Conservation (phyloP, 2,329 filamentous ascomycete genomes). For the Spiromastix sp. region DNA sequence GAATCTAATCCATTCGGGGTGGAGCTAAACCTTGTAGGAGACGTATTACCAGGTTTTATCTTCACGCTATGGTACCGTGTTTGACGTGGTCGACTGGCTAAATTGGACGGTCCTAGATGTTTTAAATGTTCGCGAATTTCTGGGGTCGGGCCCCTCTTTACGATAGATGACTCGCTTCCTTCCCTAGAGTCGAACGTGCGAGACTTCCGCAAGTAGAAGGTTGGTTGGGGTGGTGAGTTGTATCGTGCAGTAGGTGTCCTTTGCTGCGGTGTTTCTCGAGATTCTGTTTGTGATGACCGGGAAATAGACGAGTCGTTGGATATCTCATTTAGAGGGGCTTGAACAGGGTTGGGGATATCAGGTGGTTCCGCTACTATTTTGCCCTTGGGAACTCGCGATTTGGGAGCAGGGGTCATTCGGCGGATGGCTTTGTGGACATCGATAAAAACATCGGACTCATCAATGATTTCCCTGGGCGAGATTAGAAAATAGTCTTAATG, state of each 20-base stretch:
- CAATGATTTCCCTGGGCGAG: constrained; percentile 76
- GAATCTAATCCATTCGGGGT: constrained; percentile 2
- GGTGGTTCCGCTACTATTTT: constrained; percentile 41
- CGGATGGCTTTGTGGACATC: constrained; percentile 98
- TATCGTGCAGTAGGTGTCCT: constrained; percentile 19
- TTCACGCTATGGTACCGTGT: constrained; percentile 55
- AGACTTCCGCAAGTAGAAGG: constrained; percentile 30
- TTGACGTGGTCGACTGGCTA: constrained; percentile 48
- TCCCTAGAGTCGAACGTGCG: constrained; percentile 20
- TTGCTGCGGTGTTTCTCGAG: constrained; percentile 17
- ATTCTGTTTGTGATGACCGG: constrained; percentile 14
- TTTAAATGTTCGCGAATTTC: constrained; percentile 51
- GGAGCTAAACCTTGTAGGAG: constrained; percentile 27
- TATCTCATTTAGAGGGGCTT: constrained; percentile 34
- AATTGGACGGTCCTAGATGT: constrained; percentile 54
- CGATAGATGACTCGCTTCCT: constrained; percentile 22
- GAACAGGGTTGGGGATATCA: constrained; percentile 19
- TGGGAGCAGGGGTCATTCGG: constrained; percentile 73
- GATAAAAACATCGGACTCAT: constrained; percentile 96
- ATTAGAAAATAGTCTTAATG: constrained; percentile 13
- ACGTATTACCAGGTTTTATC: constrained; percentile 49
- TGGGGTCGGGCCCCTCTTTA: constrained; percentile 42
- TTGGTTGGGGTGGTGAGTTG: constrained; percentile 25
- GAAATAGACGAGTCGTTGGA: constrained; percentile 27
- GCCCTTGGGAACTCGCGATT: constrained; percentile 55